A percentile compares a stretch with the other conserved stretches of the same genome.
Conservation (phyloP, 805 yeast genomes). For the Debaryomyces tyrocola region DNA sequence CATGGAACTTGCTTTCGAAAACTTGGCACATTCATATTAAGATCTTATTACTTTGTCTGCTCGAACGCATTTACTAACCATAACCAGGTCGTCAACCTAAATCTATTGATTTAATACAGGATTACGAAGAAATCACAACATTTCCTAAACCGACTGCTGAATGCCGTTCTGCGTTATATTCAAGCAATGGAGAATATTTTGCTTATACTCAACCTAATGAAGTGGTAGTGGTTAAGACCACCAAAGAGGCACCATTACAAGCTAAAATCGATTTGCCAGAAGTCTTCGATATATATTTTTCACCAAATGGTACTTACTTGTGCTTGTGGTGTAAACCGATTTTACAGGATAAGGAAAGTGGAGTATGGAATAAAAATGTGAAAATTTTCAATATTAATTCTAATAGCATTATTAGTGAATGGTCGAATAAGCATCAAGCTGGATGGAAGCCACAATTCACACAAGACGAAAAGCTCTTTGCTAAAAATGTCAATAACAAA, state of each 20-base stretch:
- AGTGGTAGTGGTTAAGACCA: constrained; percentile 60
- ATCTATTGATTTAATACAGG: constrained; percentile 50
- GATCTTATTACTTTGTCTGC: no score
- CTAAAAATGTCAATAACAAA: constrained; percentile 53
- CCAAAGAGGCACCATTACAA: constrained; percentile 39
- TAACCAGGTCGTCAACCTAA: constrained; percentile 55
- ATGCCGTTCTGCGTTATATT: constrained; percentile 64
- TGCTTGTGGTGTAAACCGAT: constrained; percentile 90
- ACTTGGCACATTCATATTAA: no score
- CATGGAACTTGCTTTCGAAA: no score
- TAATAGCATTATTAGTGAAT: constrained; percentile 54
- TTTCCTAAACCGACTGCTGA: constrained; percentile 41
- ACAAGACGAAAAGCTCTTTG: constrained; percentile 70
- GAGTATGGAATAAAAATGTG: constrained; percentile 78
- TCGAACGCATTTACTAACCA: not conserved
- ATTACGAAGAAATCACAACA: constrained; percentile 36
- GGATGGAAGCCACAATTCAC: constrained; percentile 95
- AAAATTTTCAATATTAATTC: constrained; percentile 63
- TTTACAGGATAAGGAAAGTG: constrained; percentile 60
- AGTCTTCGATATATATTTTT: constrained; percentile 78
- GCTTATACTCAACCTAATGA: constrained; percentile 69
- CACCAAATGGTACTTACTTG: constrained; percentile 82
- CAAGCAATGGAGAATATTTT: constrained; percentile 65
- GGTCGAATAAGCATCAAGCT: constrained; percentile 77
- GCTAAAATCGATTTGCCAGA: constrained; percentile 58